Conservation (phyloP, 2,329 filamentous ascomycete genomes). For the Fusarium sp. region DNA sequence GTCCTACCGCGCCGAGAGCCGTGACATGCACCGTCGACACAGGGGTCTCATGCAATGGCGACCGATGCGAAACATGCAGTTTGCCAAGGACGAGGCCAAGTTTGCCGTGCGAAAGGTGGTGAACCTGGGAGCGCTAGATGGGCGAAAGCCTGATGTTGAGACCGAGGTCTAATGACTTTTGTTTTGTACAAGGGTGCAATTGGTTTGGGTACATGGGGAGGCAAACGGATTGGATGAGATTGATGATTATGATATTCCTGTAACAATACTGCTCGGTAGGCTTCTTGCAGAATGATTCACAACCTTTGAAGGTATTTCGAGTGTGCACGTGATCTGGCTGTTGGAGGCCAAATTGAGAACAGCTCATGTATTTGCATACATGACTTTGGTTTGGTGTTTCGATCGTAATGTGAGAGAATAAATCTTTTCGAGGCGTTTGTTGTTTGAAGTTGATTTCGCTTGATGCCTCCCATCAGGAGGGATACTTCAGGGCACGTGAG, state of each 20-base stretch:
- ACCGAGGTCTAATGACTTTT: conserved; percentile 68
- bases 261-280: conserved; percentile 26
- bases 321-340: not conserved
- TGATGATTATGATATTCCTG: conserved; percentile 20
- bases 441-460: not conserved
- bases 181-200: conserved; percentile 1
- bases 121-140: conserved; percentile 80
- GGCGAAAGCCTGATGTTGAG: conserved; percentile 89
- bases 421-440: no score
- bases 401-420: not conserved
- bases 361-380: not conserved
- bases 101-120: conserved; percentile 81
- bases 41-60: conserved; percentile 96
- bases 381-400: not conserved
- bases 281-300: conserved; percentile 13
- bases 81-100: conserved; percentile 88
- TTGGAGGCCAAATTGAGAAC: not conserved
- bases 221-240: conserved; percentile 24
- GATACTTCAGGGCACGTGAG: conserved; percentile 22
- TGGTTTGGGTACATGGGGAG: not conserved
- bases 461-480: not conserved
- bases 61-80: conserved; percentile 85
- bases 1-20: conserved; percentile 75
- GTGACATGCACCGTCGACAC: conserved; percentile 85
- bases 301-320: not conserved